Base-by-base conservation (phyloP, 2,329 filamentous ascomycete species). In the Capronia epimyces region DNA sequence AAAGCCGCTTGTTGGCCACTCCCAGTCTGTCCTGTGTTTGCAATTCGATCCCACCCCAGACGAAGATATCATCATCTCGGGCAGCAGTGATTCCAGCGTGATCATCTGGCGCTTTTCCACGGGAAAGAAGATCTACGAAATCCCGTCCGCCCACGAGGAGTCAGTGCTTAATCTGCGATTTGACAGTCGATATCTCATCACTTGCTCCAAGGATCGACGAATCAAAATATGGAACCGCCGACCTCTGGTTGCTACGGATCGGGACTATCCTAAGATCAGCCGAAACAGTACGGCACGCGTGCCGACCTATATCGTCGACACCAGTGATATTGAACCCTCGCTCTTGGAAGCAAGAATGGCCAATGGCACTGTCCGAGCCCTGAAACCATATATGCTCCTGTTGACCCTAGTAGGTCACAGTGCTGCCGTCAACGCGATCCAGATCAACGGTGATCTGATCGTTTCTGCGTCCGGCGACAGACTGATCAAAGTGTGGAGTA, bases 381-480 rank as follows among this genome's bases (percentile, higher is more conserved):
- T 83, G 43, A 77, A 81, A 7, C 77, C 89, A 0, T 95, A 86
- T 65, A 83, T 81, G 12, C 78, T 90, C 62, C 82, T 98, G 31
- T 87, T 87, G 63, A 83, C 78, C 0, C 72, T 98, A 7, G 81
- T 87, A 55, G 91, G 91, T 1, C 93, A 98, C 62, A 80, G 80
- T 40, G 93, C 93, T 3, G 93, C 93, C 1, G 91, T 98, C 44
- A 98, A 98, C 65, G 91, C 93, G 1, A 93, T 98, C 27, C 90
- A 97, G 65, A 87, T 98, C 34, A 78, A 86, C 48, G 86, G 83
- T 12, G 79, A 87, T 54, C 87, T 93, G 60, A 86, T 98, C 43
- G 90, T 97, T 2, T 97, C 93, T 2, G 93, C 91, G 8, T 96
- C 90, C 46, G 93, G 93, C 15, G 93, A 98, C 66, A 84, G 93